Base-by-base conservation (phyloP, 2,329 filamentous ascomycete species). In the Colletotrichum kahawae region DNA sequence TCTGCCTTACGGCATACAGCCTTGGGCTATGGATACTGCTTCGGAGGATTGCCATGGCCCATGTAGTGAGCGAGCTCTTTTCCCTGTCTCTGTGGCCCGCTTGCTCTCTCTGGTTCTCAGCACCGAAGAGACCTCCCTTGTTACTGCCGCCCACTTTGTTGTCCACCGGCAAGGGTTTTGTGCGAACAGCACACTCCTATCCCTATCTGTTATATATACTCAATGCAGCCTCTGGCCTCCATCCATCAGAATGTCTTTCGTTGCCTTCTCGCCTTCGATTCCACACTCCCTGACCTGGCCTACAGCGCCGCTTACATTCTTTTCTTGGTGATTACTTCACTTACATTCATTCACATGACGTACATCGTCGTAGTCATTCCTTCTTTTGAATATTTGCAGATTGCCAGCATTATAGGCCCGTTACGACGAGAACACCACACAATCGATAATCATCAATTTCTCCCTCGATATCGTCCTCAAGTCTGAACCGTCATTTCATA, bases 261-360 rank as follows among this genome's bases (percentile, higher is more conserved):
- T 54, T 16, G 31, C 31, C 36, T 62, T 51, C 62, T 60, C 62
- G 64, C 54, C 56, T 33, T 64, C 62, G 27, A 27, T 62, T 62
- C 48, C 69, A 33, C 33, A 24, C 36, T 62, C 34, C 24, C 38
- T 72, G 31, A 67, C 62, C 48, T 38, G 72, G 72, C 72, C 68
- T 54, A 62, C 62, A 27, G 56, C 24, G 72, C 72, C 72, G 43
- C 33, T 71, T 75, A 31, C 62, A n/a, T 48, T 75, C 68, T 21
- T 72, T 75, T 74, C 54, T 62, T 75, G 72, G 72, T 75, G 68
- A 67, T 62, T 13, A 21, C 54, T n/a, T 67, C 43, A 57, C 64
- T 63, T 63, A 63, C 33, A 43, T 63, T 62, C 57, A 38, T 70
- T 69, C 27, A 51, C 31, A 56, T 29, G 36, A 57, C 59, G 59